Evolutionary conservation across 176 grass and related monocot species (phyloP).

Genomic region (Leersia perrieri): DNA sequence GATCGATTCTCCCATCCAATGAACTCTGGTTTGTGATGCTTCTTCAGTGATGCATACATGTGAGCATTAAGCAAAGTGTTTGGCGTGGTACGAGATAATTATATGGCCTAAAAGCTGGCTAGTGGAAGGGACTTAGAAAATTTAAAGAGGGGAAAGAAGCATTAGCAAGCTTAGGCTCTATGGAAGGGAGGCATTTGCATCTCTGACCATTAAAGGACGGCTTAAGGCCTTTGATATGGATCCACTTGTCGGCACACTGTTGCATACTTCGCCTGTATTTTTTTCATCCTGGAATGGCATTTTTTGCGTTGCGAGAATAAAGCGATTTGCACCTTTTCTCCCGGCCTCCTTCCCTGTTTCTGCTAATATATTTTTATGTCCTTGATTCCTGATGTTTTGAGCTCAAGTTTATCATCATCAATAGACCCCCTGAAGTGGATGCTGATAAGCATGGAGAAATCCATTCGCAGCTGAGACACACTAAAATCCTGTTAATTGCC

Average conservation of each 20-base stretch:
- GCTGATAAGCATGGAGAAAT: conserved; percentile 42
- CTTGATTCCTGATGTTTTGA: conserved; percentile 30
- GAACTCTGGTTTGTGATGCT: conserved; percentile 40
- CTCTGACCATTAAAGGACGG: conserved; percentile 50
- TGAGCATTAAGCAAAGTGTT: conserved; percentile 48
- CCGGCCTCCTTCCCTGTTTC: conserved; percentile 30
- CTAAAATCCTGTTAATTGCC: conserved; percentile 27
- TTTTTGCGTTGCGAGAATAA: conserved; percentile 35
- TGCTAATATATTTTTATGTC: conserved; percentile 44
- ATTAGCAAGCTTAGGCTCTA: conserved; percentile 43
- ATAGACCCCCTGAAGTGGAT: conserved; percentile 46
- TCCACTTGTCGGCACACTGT: conserved; percentile 42
- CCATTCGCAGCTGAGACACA: conserved; percentile 30
- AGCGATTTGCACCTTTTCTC: conserved; percentile 22
- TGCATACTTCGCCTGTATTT: conserved; percentile 24
- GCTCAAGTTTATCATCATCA: conserved; percentile 38
- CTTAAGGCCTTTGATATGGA: conserved; percentile 40
- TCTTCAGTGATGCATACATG: conserved; percentile 34
- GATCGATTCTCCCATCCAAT: conserved; percentile 42
- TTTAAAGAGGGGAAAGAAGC: conserved; percentile 21
- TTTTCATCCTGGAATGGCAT: conserved; percentile 20
- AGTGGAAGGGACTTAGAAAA: conserved; percentile 47
- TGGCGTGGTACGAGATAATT: conserved; percentile 46
- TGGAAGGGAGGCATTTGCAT: conserved; percentile 50
- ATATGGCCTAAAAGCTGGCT: conserved; percentile 43